Percentiles rank a stretch among this genome's conserved stretches.
phyloP scores from a whole-genome alignment of 2,329 filamentous ascomycete species.

The Cyphellophora attinorum region DNA sequence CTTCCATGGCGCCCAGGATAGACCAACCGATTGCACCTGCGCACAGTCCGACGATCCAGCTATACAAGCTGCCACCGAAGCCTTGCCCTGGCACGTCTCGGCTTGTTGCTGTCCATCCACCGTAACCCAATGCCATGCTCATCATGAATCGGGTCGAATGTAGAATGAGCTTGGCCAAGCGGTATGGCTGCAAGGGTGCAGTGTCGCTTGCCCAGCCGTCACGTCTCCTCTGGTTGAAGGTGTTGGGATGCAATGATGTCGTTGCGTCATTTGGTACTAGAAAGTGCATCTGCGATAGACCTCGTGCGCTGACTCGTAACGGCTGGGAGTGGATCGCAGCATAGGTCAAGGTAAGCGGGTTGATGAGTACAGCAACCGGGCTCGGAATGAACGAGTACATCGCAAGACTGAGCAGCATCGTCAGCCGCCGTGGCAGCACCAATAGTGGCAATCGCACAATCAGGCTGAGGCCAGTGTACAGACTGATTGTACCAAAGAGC shows the following conservation, averaged over 20 bases:
- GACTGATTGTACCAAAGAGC: slow-evolving; percentile 83
- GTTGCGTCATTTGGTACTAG: slow-evolving; percentile 64
- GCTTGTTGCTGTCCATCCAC: slow-evolving; percentile 92
- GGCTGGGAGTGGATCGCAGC: slow-evolving; percentile 87
- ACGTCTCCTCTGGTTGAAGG: slow-evolving; percentile 25
- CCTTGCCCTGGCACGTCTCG: slow-evolving; percentile 55
- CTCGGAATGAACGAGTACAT: slow-evolving; percentile 76
- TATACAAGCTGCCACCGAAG: slow-evolving; percentile 75
- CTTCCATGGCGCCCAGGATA: slow-evolving; percentile 81
- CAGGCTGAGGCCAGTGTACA: slow-evolving; percentile 73
- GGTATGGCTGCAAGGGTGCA: slow-evolving; percentile 67
- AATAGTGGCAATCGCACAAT: slow-evolving; percentile 77
- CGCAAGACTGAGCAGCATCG: slow-evolving; percentile 59
- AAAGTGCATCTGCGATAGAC: slow-evolving; percentile 72
- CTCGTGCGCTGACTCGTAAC: slow-evolving; percentile 65
- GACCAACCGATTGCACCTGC: slow-evolving; percentile 94
- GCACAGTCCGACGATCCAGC: slow-evolving; percentile 85
- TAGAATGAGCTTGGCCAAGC: slow-evolving; percentile 80
- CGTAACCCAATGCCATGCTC: slow-evolving; percentile 80
- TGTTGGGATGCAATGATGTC: slow-evolving; percentile 47
- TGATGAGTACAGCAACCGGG: slow-evolving; percentile 75
- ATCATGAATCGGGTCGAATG: slow-evolving; percentile 88
- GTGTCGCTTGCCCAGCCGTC: slow-evolving; percentile 25
- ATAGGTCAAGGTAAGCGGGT: slow-evolving; percentile 85
- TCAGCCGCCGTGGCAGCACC: slow-evolving; percentile 65